Evolutionary conservation across 2,329 filamentous ascomycete species (phyloP).

Genomic region (Fusarium miscanthi): DNA sequence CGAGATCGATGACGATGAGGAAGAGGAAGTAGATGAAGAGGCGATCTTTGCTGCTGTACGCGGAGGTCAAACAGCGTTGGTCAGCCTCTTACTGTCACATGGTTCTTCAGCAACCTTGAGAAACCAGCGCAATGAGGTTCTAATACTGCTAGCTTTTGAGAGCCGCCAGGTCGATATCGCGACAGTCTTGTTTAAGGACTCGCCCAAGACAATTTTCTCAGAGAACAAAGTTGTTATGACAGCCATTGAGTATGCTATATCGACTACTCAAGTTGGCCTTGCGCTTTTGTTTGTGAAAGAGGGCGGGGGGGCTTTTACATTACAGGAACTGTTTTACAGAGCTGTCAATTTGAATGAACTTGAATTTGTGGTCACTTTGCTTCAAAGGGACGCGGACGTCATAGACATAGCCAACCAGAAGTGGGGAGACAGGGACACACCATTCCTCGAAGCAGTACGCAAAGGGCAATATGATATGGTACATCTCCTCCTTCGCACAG

Average conservation of each 20-base stretch:
- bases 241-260: neutral
- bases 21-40: neutral
- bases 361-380: accelerated
- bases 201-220: accelerated
- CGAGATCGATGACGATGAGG: too few species aligned
- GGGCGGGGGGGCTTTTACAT: neutral
- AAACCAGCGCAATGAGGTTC: accelerated
- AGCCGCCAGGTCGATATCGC: accelerated
- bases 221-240: accelerated
- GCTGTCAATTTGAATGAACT: accelerated
- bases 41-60: neutral
- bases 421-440: neutral
- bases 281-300: neutral
- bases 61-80: accelerated
- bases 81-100: neutral
- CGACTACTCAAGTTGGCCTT: accelerated
- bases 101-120: neutral
- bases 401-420: accelerated
- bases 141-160: neutral
- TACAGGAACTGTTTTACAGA: neutral
- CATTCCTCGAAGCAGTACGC: accelerated
- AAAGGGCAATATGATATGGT: too few species aligned
- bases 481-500: too few species aligned
- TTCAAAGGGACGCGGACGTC: accelerated
- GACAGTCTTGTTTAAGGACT: neutral